These are phyloP conservation scores for Carallia brachiata DNA, from an alignment of 345 rosid species.

Conservation along the genomic window DNA sequence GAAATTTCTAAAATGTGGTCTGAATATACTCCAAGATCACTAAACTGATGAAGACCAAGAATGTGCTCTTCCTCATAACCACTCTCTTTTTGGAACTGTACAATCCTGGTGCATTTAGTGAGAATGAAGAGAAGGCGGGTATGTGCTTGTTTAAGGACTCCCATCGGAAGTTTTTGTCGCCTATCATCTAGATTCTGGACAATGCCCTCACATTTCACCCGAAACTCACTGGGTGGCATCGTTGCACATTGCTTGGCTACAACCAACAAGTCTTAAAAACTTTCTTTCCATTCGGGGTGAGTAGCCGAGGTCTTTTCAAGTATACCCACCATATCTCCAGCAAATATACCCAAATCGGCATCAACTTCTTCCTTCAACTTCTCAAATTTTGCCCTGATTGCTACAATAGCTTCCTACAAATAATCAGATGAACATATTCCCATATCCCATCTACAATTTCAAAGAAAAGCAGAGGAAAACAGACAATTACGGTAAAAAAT, in stretches of 20 bases:
- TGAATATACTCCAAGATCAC: constrained; percentile 93
- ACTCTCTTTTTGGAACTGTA: constrained; percentile 91
- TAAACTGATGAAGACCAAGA: constrained; percentile 74
- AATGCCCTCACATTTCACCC: constrained; percentile 83
- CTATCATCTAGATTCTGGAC: constrained; percentile 84
- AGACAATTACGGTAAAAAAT: background rate
- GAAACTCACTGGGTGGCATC: constrained; percentile 81
- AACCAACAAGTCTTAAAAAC: constrained; percentile 83
- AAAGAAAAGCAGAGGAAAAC: background rate
- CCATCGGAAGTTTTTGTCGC: constrained; percentile 92
- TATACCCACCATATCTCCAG: constrained; percentile 79
- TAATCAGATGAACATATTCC: constrained; percentile 8
- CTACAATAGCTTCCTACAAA: constrained; percentile 75
- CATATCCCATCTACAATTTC: background rate
- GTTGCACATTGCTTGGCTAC: constrained; percentile 71
- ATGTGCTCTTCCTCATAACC: constrained; percentile 78
- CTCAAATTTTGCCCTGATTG: constrained; percentile 77
- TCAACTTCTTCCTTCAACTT: constrained; percentile 88
- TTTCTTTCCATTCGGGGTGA: constrained; percentile 67
- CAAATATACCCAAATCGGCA: constrained; percentile 83
- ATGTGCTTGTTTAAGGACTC: constrained; percentile 84
- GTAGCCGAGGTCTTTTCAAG: constrained; percentile 62
- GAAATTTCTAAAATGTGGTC: constrained; percentile 63
- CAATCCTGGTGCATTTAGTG: constrained; percentile 90
- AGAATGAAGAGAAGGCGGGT: constrained; percentile 91